These are phyloP conservation scores for Mycena galopus DNA, from an alignment of 768 basidiomycete species.

Conservation along the genomic window DNA sequence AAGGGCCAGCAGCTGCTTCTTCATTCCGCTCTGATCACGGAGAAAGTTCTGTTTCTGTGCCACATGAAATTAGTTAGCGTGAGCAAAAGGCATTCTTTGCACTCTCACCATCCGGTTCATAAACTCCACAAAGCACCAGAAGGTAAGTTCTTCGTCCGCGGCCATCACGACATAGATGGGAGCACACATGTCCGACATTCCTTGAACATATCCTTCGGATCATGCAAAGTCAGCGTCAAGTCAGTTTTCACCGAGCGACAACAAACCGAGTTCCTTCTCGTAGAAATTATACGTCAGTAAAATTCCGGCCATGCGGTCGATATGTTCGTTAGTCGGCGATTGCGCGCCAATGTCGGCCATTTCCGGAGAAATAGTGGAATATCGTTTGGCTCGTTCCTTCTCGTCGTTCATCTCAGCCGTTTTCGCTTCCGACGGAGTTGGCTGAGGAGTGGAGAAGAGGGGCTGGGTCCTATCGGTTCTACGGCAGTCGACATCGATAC, in stretches of 20 bases:
- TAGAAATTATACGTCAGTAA: constrained; percentile 93
- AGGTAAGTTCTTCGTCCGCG: constrained; percentile 90
- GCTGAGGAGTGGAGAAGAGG: constrained; percentile 72
- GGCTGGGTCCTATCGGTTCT: constrained; percentile 96
- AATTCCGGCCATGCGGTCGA: constrained; percentile 88
- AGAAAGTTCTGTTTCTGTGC: constrained; percentile 92
- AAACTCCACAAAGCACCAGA: constrained; percentile 96
- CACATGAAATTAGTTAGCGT: constrained; percentile 17
- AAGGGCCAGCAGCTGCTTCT: constrained; percentile 88
- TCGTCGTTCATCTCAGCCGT: constrained; percentile 59
- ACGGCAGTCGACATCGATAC: constrained; percentile 96
- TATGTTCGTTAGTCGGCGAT: constrained; percentile 91
- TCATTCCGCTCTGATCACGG: constrained; percentile 98
- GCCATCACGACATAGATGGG: constrained; percentile 94
- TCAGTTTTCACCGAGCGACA: constrained; percentile 18
- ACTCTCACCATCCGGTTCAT: constrained; percentile 93
- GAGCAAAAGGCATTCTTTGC: constrained; percentile 2
- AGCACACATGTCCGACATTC: constrained; percentile 97
- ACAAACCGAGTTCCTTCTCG: constrained; percentile 87
- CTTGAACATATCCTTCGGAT: constrained; percentile 90
- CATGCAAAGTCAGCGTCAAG: not conserved
- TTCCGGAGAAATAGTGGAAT: constrained; percentile 82
- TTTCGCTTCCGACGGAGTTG: constrained; percentile 44
- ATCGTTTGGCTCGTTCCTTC: constrained; percentile 66
- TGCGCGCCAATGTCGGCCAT: constrained; percentile 85